Evolutionary conservation across 2,329 filamentous ascomycete species (phyloP), one percentile per base, ranked within the genome.

Genomic region (Pseudocercospora cruenta): DNA sequence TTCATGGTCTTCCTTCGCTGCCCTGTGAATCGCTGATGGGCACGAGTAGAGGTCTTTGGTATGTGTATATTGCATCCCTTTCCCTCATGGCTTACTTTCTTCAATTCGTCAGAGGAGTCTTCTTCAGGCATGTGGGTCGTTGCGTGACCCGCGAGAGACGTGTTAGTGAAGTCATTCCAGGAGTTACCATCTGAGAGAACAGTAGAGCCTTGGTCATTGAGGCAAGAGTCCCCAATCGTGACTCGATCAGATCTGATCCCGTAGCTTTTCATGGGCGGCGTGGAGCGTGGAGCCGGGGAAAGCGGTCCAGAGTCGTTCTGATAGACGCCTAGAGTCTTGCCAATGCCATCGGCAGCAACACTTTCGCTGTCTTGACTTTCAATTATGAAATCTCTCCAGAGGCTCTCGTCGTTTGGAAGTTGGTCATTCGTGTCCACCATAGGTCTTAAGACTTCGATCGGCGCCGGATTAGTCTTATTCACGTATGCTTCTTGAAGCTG

Each of bases 331-430:
- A 22, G 12, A 9, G 6, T n/a, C 16, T 43, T 36, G 12, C 33
- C 31, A 21, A 58, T 31, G 16, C 28, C 28, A 9, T 39, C n/a
- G 4, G 19, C 31, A 4, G 63, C 43, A 14, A 62, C 66, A 47
- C 62, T 70, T 6, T 68, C 64, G 21, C 66, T 68, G 39, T 65
- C 59, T 28, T 66, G 61, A 59, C 67, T 71, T 4, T 69, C 72
- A 21, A 72, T 39, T 24, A 74, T 65, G 62, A 75, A 73, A 1
- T 64, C 58, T 51, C 67, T 67, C 74, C 74, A 75, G 1, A 73
- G 16, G n/a, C 60, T 69, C 26, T 74, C 70, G 5, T 71, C 68
- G 28, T 68, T 62, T 9, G n/a, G 54, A 9, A 61, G 51, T 26
- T 59, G 39, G 19, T 39, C 14, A 49, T 14, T 14, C 45, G 21